These are phyloP conservation scores for Plasmodium relictum DNA, from an alignment of 169 alveolate genomes.

Conservation along the genomic window DNA sequence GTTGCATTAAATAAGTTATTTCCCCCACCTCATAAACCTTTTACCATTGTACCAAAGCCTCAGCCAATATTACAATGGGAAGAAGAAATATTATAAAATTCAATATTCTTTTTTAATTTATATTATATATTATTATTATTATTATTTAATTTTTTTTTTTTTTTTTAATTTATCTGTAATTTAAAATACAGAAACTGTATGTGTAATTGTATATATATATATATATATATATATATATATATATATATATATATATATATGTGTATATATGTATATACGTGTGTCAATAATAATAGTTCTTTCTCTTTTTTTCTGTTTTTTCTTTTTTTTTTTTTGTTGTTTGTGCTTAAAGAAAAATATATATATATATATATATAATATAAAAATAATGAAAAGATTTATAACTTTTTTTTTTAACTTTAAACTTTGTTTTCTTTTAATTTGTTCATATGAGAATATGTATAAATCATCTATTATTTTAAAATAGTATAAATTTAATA, in stretches of 20 bases:
- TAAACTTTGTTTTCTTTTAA: too few relatives aligned
- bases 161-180: not conserved
- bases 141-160: not conserved
- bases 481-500: too few relatives aligned
- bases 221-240: conserved; percentile 12
- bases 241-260: not conserved
- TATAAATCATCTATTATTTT: too few relatives aligned
- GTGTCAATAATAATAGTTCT: too few relatives aligned
- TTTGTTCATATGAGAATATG: too few relatives aligned
- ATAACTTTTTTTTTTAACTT: too few relatives aligned
- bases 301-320: not conserved
- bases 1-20: conserved; percentile 80
- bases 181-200: not conserved
- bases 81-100: conserved; percentile 24
- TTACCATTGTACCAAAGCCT: conserved; percentile 79
- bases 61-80: conserved; percentile 77
- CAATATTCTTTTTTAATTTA: not conserved
- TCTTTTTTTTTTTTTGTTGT: not conserved
- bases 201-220: not conserved
- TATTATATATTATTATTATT: not conserved
- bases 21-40: conserved; percentile 83
- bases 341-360: not conserved
- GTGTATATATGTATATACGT: too few relatives aligned
- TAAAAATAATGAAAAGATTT: too few relatives aligned
- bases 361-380: too few relatives aligned